phyloP scores from a whole-genome alignment of 305 asterid species.

The Plantago lanceolata region DNA sequence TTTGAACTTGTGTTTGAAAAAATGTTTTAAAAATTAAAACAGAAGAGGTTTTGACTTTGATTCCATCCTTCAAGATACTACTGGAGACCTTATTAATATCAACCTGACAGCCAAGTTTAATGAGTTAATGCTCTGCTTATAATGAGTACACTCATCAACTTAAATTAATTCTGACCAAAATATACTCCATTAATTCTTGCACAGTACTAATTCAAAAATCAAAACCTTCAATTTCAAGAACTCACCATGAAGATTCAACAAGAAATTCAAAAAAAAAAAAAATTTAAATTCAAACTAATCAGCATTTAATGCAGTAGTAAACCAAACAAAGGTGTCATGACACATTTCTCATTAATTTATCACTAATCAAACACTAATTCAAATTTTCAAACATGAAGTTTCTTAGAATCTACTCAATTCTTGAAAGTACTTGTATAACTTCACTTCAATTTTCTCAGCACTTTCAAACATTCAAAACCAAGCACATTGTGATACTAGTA shows the following conservation, averaged over 20 bases:
- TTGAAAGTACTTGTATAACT: neutral
- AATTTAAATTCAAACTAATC: neutral
- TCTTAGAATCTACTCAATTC: neutral
- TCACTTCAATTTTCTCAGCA: neutral
- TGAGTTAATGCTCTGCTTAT: neutral
- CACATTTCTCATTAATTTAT: neutral
- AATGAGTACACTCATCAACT: conserved; percentile 4
- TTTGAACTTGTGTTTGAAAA: neutral
- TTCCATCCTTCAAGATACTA: neutral
- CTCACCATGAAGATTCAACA: neutral
- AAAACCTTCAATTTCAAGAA: neutral
- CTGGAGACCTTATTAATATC: neutral
- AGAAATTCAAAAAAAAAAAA: too few species aligned
- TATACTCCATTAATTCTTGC: neutral
- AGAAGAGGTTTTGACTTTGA: neutral
- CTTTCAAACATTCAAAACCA: neutral
- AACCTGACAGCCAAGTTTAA: conserved; percentile 4
- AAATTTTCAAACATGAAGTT: neutral
- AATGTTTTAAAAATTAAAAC: neutral
- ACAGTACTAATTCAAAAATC: neutral
- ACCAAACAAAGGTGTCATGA: neutral
- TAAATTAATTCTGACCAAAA: neutral
- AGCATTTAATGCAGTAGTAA: neutral
- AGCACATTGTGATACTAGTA: neutral
- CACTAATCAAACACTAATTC: neutral